These are phyloP conservation scores for Linum lewisii DNA, from an alignment of 345 rosid genomes.

Conservation along the genomic window DNA sequence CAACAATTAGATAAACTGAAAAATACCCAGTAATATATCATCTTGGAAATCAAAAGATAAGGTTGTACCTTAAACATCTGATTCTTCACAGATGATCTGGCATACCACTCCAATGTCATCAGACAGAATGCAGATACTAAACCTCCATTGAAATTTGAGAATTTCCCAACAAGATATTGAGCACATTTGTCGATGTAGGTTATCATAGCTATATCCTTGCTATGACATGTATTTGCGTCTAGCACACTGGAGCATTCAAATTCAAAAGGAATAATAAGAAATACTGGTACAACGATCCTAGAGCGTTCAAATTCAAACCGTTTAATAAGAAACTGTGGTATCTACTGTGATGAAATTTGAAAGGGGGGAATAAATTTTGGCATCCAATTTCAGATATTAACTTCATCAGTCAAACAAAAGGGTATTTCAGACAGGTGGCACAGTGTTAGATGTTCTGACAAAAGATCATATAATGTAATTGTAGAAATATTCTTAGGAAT, in stretches of 20 bases:
- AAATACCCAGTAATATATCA: background rate
- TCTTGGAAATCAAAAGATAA: background rate
- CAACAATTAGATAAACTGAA: slow-evolving; percentile 10
- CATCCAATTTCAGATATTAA: too few relatives aligned
- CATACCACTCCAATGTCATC: slow-evolving; percentile 39
- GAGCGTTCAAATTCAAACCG: too few relatives aligned
- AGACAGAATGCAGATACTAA: slow-evolving; percentile 33
- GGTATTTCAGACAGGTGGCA: background rate
- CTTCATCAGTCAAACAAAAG: too few relatives aligned
- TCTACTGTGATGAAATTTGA: too few relatives aligned
- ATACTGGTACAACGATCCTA: too few relatives aligned
- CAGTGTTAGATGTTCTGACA: background rate
- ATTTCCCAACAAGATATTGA: slow-evolving; percentile 42
- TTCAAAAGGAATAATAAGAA: too few relatives aligned
- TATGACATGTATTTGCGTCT: slow-evolving; percentile 52
- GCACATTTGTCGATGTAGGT: slow-evolving; percentile 42
- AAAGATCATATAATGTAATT: too few relatives aligned
- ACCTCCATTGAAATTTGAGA: slow-evolving; percentile 33
- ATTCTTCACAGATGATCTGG: slow-evolving; percentile 44
- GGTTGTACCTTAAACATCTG: slow-evolving; percentile 56
- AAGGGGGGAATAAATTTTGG: too few relatives aligned
- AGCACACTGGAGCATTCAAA: slow-evolving; percentile 34
- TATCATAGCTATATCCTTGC: slow-evolving; percentile 43
- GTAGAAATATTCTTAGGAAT: too few relatives aligned
- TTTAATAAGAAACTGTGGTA: too few relatives aligned